Percentiles rank a stretch among this genome's conserved stretches.
Evolutionary conservation across 805 yeast species (phyloP).

Genomic region (Teunomyces lycoperdinae): DNA sequence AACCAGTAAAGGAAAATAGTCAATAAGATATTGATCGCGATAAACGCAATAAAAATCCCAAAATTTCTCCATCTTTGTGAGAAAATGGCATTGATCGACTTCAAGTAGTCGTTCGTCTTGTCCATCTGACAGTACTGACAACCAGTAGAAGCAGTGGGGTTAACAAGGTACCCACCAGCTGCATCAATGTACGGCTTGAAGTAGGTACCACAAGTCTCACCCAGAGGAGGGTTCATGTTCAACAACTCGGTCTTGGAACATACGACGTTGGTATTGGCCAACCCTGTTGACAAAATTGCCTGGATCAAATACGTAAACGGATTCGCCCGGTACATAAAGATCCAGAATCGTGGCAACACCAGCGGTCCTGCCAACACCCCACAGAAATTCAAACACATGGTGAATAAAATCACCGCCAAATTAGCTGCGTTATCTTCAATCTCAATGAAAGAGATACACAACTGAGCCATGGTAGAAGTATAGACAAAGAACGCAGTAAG

Average conservation of each 20-base stretch:
- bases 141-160: conserved; percentile 46
- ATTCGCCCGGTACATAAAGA: conserved; percentile 72
- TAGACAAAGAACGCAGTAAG: conserved; percentile 47
- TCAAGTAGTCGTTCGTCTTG: conserved; percentile 59
- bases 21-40: conserved; percentile 30
- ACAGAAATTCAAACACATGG: conserved; percentile 67
- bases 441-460: conserved; percentile 58
- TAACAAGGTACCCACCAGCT: conserved; percentile 54
- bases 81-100: conserved; percentile 40
- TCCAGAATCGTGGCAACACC: conserved; percentile 80
- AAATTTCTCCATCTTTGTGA: conserved; percentile 64
- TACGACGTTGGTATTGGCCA: conserved; percentile 37
- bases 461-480: conserved; percentile 56
- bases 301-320: conserved; percentile 72
- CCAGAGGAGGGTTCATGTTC: conserved; percentile 42
- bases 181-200: conserved; percentile 39
- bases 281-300: conserved; percentile 51
- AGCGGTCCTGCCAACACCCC: conserved; percentile 66
- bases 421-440: conserved; percentile 64
- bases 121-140: conserved; percentile 55
- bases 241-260: conserved; percentile 30
- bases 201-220: conserved; percentile 63
- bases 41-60: conserved; percentile 48
- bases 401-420: conserved; percentile 53
- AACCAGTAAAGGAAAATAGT: conserved; percentile 51